Evolutionary conservation across 2,329 filamentous ascomycete genomes (phyloP), one percentile per base, ranked within the genome.

Genomic region (Clarireedia sp.): DNA sequence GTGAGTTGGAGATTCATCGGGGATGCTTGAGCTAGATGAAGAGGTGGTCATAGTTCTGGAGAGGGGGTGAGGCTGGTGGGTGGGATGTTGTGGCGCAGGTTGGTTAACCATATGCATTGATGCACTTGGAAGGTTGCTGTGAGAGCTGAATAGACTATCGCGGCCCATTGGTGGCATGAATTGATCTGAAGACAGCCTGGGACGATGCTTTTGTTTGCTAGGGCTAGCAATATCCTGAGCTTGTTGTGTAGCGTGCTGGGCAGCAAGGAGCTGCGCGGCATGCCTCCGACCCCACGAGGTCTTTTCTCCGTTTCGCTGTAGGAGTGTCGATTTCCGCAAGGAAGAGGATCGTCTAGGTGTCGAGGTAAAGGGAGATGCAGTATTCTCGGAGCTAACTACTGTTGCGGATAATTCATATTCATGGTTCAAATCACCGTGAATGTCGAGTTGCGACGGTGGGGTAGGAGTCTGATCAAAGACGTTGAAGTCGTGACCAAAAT

Each of bases 41-140:
- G 90, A 95, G 3, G 90, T 90, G 0, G 89, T 95, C 63, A 96
- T 77, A 0, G 89, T 88, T 59, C 90, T 83, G 6, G 92, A 96
- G 21, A 96, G 76, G 19, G 92, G 92, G 68, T 96, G 92, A 17
- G 87, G 81, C 62, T 83, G 80, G 59, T 78, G 77, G 2, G 68
- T 59, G 5, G 23, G 16, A 45, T n/a, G 38, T 41, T 41, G 38
- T 41, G 17, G 38, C 33, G 47, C 43, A 51, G 64, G 58, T 21
- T 64, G 64, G 49, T 76, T 78, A 48, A 77, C 62, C 47, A 71
- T 69, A 69, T 79, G 83, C 57, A 72, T 72, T 37, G 78, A 79
- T n/a, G 79, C 74, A 63, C 74, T 81, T 36, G 73, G 75, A 55
- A 80, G 70, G 61, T 76, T 72, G 3, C 73, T 72, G 52, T 78